Conservation (phyloP, 2,329 filamentous ascomycete species). For the Pseudogymnoascus sp. region DNA sequence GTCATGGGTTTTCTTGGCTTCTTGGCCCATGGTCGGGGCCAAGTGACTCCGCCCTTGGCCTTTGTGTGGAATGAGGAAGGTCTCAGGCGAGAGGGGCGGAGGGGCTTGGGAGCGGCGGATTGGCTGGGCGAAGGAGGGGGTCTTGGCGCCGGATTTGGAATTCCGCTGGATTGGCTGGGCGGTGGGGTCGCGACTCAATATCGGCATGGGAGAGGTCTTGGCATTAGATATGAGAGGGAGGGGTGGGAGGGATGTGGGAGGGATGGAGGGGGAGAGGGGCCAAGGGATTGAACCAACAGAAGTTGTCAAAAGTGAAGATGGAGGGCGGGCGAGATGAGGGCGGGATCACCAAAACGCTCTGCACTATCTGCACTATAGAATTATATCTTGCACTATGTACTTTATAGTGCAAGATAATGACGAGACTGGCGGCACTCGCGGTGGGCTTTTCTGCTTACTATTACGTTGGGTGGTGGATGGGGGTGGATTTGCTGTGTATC, state of each 20-base stretch:
- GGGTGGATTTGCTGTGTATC: not conserved
- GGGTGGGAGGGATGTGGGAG: not conserved
- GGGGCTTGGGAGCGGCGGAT: not conserved
- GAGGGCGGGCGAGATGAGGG: not conserved
- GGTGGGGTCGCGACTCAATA: not conserved
- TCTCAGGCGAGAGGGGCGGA: not conserved
- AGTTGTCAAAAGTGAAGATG: not conserved
- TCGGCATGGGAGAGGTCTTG: not conserved
- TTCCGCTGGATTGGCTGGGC: conserved; percentile 1
- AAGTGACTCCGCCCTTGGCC: not conserved
- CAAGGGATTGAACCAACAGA: not conserved
- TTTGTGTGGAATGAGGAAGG: not conserved
- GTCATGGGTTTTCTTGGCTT: not conserved
- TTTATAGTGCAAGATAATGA: not conserved
- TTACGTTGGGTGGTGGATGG: not conserved
- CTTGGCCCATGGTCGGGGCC: not conserved
- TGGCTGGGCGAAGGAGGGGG: not conserved
- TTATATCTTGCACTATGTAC: too few relatives aligned
- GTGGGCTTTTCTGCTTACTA: not conserved
- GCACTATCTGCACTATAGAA: not conserved
- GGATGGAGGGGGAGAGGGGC: not conserved
- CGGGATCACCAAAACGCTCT: not conserved
- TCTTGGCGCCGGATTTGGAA: not conserved
- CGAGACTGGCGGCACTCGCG: not conserved
- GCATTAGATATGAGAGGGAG: not conserved